Percentiles rank a stretch among this genome's conserved stretches.
These are phyloP conservation scores for Fusarium fujikuroi DNA, from an alignment of 2,329 filamentous ascomycete genomes.

Conservation along the genomic window DNA sequence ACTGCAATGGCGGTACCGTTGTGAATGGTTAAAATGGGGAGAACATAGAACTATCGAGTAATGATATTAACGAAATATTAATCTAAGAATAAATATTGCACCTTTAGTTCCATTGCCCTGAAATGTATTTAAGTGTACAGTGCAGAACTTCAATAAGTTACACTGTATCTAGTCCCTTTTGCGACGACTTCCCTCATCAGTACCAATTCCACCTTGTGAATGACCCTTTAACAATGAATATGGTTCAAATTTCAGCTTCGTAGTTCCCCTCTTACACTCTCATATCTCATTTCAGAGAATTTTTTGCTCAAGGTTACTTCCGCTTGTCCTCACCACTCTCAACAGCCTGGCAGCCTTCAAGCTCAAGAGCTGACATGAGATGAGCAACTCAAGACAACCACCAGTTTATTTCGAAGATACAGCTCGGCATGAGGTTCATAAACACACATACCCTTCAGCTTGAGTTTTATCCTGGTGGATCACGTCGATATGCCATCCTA, in stretches of 20 bases:
- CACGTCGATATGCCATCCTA: slow-evolving; percentile 42
- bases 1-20: slow-evolving; percentile 62
- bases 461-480: slow-evolving; percentile 33
- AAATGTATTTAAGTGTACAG: background rate
- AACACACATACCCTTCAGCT: slow-evolving; percentile 39
- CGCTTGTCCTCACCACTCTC: no score
- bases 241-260: background rate
- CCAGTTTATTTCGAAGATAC: background rate
- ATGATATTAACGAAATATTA: background rate
- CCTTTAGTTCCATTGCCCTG: background rate
- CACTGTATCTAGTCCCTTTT: background rate
- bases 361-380: background rate
- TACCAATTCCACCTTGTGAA: background rate
- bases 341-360: background rate
- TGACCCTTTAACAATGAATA: background rate
- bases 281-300: background rate
- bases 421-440: slow-evolving; percentile 39
- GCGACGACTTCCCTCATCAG: background rate
- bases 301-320: background rate
- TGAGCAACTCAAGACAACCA: background rate
- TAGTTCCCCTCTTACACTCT: background rate
- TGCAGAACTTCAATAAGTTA: fast-evolving
- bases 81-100: background rate
- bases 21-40: slow-evolving; percentile 56
- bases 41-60: background rate